Percentiles rank a stretch among this genome's conserved stretches.
Evolutionary conservation across 768 basidiomycete genomes (phyloP).

Genomic region (Pleurotus sapidus): DNA sequence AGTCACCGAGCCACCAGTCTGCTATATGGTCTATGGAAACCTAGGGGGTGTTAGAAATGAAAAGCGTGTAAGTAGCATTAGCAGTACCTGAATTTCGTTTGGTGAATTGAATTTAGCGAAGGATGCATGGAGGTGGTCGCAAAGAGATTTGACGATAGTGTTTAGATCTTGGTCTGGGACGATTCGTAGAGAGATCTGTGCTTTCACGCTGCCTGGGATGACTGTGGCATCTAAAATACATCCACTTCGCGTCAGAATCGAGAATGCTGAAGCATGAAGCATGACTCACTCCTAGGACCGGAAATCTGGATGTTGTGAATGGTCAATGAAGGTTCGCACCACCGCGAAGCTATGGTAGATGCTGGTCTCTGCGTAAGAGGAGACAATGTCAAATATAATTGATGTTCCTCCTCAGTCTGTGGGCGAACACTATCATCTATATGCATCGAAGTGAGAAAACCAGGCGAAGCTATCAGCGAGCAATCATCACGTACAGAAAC

Average conservation of each 20-base stretch:
- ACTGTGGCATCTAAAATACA: slow-evolving; percentile 68
- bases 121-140: slow-evolving; percentile 50
- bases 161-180: slow-evolving; percentile 91
- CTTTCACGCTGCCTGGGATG: slow-evolving; percentile 82
- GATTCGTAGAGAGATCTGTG: slow-evolving; percentile 86
- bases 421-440: slow-evolving; percentile 77
- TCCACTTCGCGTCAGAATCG: background rate
- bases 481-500: slow-evolving; percentile 59
- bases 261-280: background rate
- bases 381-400: slow-evolving; percentile 67
- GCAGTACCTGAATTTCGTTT: slow-evolving; percentile 68
- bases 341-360: slow-evolving; percentile 69
- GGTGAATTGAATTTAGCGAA: slow-evolving; percentile 64
- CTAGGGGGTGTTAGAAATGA: slow-evolving; percentile 30
- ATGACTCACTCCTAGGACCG: slow-evolving; percentile 64
- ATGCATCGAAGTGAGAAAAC: background rate
- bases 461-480: background rate
- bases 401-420: slow-evolving; percentile 63
- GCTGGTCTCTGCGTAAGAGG: slow-evolving; percentile 65
- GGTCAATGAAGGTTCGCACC: slow-evolving; percentile 90
- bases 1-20: slow-evolving; percentile 94
- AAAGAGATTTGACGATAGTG: slow-evolving; percentile 59
- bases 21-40: slow-evolving; percentile 79
- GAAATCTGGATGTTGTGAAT: slow-evolving; percentile 84
- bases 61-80: background rate